Evolutionary conservation across 768 basidiomycete genomes (phyloP).

Genomic region (Russula emetica): DNA sequence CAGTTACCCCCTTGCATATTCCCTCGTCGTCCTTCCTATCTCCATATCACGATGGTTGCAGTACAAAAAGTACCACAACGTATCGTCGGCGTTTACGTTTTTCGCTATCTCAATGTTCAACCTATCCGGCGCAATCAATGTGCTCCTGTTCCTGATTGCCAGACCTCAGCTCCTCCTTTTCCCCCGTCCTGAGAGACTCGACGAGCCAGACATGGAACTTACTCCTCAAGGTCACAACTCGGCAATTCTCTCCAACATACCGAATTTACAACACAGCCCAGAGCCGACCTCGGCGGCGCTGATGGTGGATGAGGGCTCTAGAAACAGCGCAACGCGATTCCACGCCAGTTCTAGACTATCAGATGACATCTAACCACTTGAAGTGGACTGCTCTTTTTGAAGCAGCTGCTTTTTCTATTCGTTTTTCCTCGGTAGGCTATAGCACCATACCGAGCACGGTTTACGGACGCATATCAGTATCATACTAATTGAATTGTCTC

Average conservation of each 20-base stretch:
- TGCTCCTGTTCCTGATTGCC: constrained; percentile 38
- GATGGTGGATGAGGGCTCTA: neutral
- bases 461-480: too few species aligned
- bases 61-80: too few species aligned
- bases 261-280: neutral
- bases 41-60: neutral
- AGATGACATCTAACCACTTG: neutral
- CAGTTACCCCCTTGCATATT: constrained; percentile 8
- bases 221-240: neutral
- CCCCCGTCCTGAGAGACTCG: neutral
- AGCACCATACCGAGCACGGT: too few species aligned
- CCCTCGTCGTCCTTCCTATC: neutral
- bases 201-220: neutral
- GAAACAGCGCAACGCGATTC: neutral
- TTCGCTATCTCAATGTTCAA: constrained; percentile 35
- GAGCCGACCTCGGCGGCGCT: neutral
- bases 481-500: too few species aligned
- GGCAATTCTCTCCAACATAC: neutral
- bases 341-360: neutral
- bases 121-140: constrained; percentile 42
- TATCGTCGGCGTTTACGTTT: constrained; percentile 36
- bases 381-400: too few species aligned
- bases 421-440: too few species aligned
- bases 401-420: neutral
- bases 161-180: constrained; percentile 39